Conservation (phyloP, 176 grass and related monocot genomes). For the Raddia guianensis region DNA sequence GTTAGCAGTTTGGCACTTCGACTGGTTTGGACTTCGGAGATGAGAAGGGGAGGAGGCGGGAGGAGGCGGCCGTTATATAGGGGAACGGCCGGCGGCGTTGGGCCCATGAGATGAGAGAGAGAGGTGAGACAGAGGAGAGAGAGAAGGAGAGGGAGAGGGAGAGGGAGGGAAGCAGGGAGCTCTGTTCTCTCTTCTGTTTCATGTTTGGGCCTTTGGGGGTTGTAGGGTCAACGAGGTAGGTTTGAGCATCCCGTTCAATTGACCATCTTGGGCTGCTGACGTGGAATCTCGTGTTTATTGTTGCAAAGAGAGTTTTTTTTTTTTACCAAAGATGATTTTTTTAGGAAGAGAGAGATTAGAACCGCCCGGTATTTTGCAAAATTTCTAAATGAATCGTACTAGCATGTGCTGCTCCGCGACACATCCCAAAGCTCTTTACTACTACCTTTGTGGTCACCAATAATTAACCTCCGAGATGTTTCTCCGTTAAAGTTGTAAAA, state of each 20-base stretch:
- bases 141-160: too few relatives aligned
- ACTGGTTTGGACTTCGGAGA: conserved; percentile 13
- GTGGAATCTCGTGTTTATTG: conserved; percentile 14
- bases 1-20: not conserved
- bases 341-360: too few relatives aligned
- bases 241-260: not conserved
- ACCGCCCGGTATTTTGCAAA: not conserved
- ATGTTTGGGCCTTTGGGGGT: not conserved
- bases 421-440: not conserved
- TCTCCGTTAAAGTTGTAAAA: too few relatives aligned
- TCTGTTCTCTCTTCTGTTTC: conserved; percentile 4
- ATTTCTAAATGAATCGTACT: not conserved
- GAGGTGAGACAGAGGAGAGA: not conserved
- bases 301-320: not conserved
- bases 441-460: too few relatives aligned
- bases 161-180: not conserved
- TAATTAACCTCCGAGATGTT: too few relatives aligned
- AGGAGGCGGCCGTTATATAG: conserved; percentile 56
- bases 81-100: conserved; percentile 33
- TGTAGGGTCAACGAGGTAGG: conserved; percentile 55
- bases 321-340: too few relatives aligned
- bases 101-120: not conserved
- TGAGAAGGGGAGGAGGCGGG: conserved; percentile 26
- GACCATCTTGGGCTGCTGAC: not conserved
- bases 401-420: not conserved